Evolutionary conservation across 352 stramenopile genomes (phyloP), one percentile per base, ranked within the genome.

Genomic region (Phytophthora brassicae): DNA sequence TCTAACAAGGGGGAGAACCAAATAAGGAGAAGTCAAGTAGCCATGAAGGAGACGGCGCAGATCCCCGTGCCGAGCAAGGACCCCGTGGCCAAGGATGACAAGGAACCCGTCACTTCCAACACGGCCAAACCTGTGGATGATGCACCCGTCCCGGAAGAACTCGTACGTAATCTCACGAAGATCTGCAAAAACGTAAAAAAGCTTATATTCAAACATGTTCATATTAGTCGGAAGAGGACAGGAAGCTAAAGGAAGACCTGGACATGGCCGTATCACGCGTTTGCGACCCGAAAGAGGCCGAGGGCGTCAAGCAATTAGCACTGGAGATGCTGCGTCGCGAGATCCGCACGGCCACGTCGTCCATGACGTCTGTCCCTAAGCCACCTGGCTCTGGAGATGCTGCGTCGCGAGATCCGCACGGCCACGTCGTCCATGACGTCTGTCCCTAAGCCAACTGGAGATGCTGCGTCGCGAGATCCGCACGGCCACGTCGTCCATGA

Each of bases 321-420:
- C 74, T 99, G n/a, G 93, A 99, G 72, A 81, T 98, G 58, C 89
- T 99, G 68, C 89, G 97, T 14, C 95, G 86, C 36, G 97, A 99
- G 79, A 98, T 99, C 59, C 86, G 94, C 41, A 97, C 88, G 28
- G 90, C 97, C 19, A 99, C 97, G 56, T 97, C 92, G 12, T 99
- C 93, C 41, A 99, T 99, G 97, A 99, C 97, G 47, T 98, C 90
- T 20, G 98, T 99, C 28, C 98, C 98, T 9, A 99, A 99, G 86
- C 98, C 98, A n/a, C n/a, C n/a, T n/a, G n/a, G n/a, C n/a, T n/a
- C n/a, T 68, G n/a, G n/a, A n/a, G n/a, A n/a, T n/a, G n/a, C n/a
- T n/a, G 68, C 89, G 97, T 14, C 95, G 86, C 36, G 97, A 99
- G 79, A 98, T 99, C 59, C 86, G 94, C 41, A 97, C 88, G 28